Evolutionary conservation across 345 rosid species (phyloP), one percentile per base, ranked within the genome.

Genomic region (Eucalyptus coolabah): DNA sequence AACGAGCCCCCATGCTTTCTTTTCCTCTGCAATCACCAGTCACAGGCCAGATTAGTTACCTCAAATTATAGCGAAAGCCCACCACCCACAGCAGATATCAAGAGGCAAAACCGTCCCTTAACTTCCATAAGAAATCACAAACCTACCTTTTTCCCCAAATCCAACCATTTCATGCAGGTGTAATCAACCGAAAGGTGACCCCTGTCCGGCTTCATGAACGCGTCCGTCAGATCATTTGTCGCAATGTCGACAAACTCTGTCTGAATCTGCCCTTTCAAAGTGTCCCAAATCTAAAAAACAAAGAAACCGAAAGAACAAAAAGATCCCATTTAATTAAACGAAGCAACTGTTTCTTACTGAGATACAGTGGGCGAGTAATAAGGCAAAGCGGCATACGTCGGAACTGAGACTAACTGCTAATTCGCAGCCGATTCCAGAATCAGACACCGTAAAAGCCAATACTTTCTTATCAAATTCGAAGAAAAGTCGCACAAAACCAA

Each of bases 111-210:
- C 26, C 2, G 51, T 26, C 16, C 80, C 40, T 63, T 21, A 87
- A 56, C 88, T 63, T 86, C 21, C 44, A 60, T 50, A 42, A 34
- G 26, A 69, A 69, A 23, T 51, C 65, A 87, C 81, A 9, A 50
- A 67, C 51, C 6, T 50, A 96, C 99, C 98, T 93, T 94, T 91
- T 89, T 92, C 87, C 95, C 98, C 40, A 92, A 85, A 77, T 96
- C 92, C 93, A 95, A 50, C 98, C 98, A 97, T 90, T 95, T 94
- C 94, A 97, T 97, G 93, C 99, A 97, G 5, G 96, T 94, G 88
- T 95, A 97, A 91, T 97, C 98, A 16, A 94, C 92, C 0, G 97
- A 93, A 90, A 97, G 96, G 90, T 96, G 98, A 59, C 96, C 97
- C 91, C 93, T 93, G 69, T 93, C 95, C 7, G 89, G 91, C 86